Evolutionary conservation across 768 basidiomycete species (phyloP).

Genomic region (Tulasnella sp.): DNA sequence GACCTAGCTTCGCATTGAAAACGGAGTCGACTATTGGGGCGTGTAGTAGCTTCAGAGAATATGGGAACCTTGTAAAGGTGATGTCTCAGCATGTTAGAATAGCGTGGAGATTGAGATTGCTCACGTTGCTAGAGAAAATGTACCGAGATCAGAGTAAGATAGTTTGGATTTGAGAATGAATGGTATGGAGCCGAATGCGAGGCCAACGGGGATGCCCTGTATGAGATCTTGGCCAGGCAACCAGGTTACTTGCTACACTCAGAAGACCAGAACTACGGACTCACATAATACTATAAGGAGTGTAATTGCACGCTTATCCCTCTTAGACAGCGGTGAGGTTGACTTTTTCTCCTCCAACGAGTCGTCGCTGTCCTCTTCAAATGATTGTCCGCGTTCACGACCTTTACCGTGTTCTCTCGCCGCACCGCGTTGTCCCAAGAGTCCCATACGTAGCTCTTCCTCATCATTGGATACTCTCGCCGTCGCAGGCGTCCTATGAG

Average conservation of each 20-base stretch:
- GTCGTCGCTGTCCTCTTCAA: constrained; percentile 8
- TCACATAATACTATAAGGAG: constrained; percentile 77
- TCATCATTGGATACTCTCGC: constrained; percentile 5
- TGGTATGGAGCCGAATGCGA: constrained; percentile 63
- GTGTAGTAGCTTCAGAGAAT: constrained; percentile 94
- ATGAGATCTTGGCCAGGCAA: constrained; percentile 28
- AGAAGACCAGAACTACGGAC: constrained; percentile 25
- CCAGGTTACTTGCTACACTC: not conserved
- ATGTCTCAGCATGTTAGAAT: not conserved
- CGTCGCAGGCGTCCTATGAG: constrained; percentile 2
- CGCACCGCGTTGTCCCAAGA: constrained; percentile 8
- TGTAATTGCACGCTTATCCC: constrained; percentile 75
- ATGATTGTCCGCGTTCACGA: not conserved
- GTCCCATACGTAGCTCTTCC: constrained; percentile 13
- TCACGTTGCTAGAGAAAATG: constrained; percentile 72
- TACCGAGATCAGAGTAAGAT: constrained; percentile 91
- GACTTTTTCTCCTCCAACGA: constrained; percentile 17
- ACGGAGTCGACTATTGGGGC: constrained; percentile 93
- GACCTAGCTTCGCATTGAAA: constrained; percentile 70
- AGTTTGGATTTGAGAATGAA: constrained; percentile 91
- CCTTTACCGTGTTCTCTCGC: constrained; percentile 6
- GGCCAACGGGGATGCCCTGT: constrained; percentile 79
- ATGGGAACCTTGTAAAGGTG: constrained; percentile 40
- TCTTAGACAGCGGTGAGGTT: constrained; percentile 38
- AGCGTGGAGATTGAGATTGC: constrained; percentile 20